Conservation (phyloP, 139 green algal species). For the Chlamydomonas schloesseri region DNA sequence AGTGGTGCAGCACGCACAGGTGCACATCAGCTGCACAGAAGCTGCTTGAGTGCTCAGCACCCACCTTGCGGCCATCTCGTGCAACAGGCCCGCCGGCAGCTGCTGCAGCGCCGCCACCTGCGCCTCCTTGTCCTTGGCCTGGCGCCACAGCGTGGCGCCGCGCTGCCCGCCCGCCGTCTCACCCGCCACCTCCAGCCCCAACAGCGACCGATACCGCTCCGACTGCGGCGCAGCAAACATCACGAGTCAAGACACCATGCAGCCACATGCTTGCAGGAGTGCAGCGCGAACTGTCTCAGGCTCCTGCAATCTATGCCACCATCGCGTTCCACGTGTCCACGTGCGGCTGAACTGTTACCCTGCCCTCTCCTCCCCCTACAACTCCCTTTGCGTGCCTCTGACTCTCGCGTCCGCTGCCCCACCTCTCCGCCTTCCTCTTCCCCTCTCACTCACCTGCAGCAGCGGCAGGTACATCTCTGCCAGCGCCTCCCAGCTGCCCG, state of each 20-base stretch:
- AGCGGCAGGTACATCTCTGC: conserved; percentile 56
- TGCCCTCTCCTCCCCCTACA: too few species aligned
- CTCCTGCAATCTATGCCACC: too few species aligned
- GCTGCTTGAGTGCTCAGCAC: too few species aligned
- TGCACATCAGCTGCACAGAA: too few species aligned
- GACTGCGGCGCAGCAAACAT: background rate
- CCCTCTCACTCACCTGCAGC: conserved; percentile 37
- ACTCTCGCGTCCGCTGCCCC: background rate
- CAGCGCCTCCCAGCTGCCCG: conserved; percentile 61
- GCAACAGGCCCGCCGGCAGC: conserved; percentile 38
- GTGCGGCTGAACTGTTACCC: too few species aligned
- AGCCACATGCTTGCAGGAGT: too few species aligned
- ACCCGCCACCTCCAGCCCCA: background rate
- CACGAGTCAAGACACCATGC: background rate
- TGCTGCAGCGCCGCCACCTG: background rate
- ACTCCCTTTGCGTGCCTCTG: too few species aligned
- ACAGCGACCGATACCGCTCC: background rate
- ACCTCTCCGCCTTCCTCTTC: background rate
- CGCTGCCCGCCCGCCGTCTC: background rate
- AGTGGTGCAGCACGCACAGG: too few species aligned
- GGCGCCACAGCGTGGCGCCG: background rate
- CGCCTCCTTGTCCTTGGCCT: background rate
- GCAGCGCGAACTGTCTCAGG: too few species aligned
- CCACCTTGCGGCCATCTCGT: conserved; percentile 4
- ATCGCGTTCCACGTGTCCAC: too few species aligned